phyloP scores from a whole-genome alignment of 75 land plant species.

The Cryptomeria japonica region DNA sequence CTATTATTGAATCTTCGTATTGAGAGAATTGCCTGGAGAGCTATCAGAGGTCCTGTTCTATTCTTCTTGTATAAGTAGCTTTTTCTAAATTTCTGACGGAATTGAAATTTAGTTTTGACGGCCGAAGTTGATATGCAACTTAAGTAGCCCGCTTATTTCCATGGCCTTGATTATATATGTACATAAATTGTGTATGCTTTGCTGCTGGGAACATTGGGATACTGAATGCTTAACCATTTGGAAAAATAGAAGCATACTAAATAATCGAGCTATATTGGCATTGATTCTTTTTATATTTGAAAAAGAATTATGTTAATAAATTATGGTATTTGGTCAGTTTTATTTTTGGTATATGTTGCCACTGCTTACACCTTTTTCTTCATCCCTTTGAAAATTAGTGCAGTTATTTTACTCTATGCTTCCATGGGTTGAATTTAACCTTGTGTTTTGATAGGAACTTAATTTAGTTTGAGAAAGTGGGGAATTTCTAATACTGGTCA shows the following conservation, averaged over 20 bases:
- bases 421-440: neutral
- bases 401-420: neutral
- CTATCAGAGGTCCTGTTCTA: neutral
- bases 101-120: neutral
- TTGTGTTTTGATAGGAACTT: neutral
- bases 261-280: neutral
- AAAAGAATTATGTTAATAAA: neutral
- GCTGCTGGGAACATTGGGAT: neutral
- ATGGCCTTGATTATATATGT: neutral
- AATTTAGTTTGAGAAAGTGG: neutral
- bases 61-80: neutral
- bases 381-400: neutral
- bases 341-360: neutral
- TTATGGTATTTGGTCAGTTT: neutral
- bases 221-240: conserved; percentile 2
- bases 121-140: neutral
- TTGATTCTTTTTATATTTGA: neutral
- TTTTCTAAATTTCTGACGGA: neutral
- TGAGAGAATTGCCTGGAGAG: conserved; percentile 1
- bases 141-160: neutral
- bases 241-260: neutral
- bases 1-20: conserved; percentile 1
- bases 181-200: neutral
- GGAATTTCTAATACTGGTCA: too few species aligned
- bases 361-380: neutral